Evolutionary conservation across 192 early-diverging fungal genomes (phyloP).

Genomic region (Mortierella alpina): DNA sequence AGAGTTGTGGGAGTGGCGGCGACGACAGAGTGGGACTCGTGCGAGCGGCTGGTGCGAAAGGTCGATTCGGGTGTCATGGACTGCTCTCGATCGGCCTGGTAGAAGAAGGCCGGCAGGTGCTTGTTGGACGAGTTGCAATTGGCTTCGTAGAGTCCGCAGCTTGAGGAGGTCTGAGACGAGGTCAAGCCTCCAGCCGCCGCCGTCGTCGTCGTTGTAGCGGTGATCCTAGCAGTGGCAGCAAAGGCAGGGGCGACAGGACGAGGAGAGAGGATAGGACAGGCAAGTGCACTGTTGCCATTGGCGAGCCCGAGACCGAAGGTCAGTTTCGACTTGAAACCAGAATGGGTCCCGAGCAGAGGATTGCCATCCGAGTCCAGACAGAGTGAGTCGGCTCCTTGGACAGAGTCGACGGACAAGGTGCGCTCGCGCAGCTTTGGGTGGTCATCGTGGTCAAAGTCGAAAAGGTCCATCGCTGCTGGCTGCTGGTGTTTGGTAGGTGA

Average conservation of each 20-base stretch:
- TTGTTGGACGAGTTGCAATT: constrained; percentile 39
- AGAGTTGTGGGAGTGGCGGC: neutral
- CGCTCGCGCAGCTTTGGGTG: constrained; percentile 48
- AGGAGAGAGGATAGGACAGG: constrained; percentile 35
- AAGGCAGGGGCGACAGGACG: constrained; percentile 26
- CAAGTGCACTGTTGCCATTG: neutral
- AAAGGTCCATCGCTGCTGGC: constrained; percentile 54
- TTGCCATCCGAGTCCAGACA: constrained; percentile 10
- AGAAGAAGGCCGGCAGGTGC: constrained; percentile 47
- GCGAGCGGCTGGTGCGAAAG: constrained; percentile 9
- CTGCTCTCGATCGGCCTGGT: constrained; percentile 48
- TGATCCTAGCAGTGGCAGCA: neutral
- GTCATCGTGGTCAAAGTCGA: constrained; percentile 64
- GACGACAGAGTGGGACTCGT: constrained; percentile 1
- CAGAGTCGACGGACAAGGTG: constrained; percentile 50
- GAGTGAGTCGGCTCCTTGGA: constrained; percentile 10
- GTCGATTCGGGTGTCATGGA: constrained; percentile 46
- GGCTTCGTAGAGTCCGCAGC: constrained; percentile 17
- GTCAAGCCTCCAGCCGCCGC: constrained; percentile 7
- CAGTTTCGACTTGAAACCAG: constrained; percentile 9
- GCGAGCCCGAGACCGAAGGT: neutral
- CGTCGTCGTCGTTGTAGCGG: neutral
- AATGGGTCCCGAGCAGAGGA: constrained; percentile 14
- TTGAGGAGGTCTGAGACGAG: constrained; percentile 5
- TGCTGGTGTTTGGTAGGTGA: neutral